Base-by-base conservation (phyloP, 2,329 filamentous ascomycete genomes). In the Aspergillus amoenus region DNA sequence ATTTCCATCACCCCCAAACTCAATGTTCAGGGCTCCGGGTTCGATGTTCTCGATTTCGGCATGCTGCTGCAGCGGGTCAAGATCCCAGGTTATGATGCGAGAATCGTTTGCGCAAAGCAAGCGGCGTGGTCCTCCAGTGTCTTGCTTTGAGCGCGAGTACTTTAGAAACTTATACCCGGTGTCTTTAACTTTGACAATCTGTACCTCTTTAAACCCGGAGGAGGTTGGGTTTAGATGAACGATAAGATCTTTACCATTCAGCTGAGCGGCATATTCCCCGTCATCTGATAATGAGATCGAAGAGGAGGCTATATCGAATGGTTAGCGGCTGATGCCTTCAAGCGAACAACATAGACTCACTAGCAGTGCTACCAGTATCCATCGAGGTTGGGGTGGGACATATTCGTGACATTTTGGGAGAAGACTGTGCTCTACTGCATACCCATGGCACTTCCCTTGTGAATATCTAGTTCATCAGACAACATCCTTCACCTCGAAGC, bases 41-140 rank as follows among this genome's bases (percentile, higher is more conserved):
- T 78, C 76, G 22, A 76, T 62, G 39, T 68, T 71, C 49, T 76
- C 73, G n/a, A 78, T 76, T 40, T 76, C 71, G 9, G 73, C 76
- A 21, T 70, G 64, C 59, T 70, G 68, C 54, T 70, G 67, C 41
- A 76, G 59, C 5, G 74, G 68, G n/a, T 70, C 54, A 18, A 75
- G 45, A 54, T 75, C 67, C 71, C 72, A 76, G 22, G 75, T 61
- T 7, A 70, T 66, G 52, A 77, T 67, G 42, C 70, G 71, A 41
- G 61, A 63, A 34, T 71, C 68, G 44, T 66, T 75, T 22, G 69
- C 69, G 44, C 64, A 71, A 2, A 78, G 64, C 15, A 77, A 27
- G 15, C 72, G 71, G 45, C 66, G 66, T 34, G 61, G 13, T 40
- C 18, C 15, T 51, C 18, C 13, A 21, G 30, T 47, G 34, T 40